A percentile compares a stretch with the other conserved stretches of the same genome.
These are phyloP conservation scores for Lactarius hatsudake DNA, from an alignment of 768 basidiomycete species.

Conservation along the genomic window DNA sequence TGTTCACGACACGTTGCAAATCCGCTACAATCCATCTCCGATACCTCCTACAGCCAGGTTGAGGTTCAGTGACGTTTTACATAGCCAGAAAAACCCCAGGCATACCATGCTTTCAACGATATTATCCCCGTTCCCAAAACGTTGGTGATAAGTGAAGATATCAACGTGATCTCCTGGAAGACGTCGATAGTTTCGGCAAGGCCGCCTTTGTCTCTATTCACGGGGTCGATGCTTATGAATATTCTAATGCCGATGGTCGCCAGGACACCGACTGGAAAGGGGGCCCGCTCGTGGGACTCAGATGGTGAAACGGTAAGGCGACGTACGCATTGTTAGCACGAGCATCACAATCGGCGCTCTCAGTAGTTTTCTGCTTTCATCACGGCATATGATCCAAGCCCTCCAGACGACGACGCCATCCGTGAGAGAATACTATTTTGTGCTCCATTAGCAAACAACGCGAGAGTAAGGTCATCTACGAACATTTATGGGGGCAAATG, in stretches of 20 bases:
- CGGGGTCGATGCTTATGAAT: background rate
- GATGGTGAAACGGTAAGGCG: no score
- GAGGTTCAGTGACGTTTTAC: background rate
- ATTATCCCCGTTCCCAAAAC: background rate
- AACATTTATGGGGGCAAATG: background rate
- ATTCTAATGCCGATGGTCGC: background rate
- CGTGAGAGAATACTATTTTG: background rate
- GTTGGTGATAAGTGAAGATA: constrained; percentile 4
- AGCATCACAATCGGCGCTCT: background rate
- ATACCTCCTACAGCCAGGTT: background rate
- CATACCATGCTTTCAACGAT: constrained; percentile 1
- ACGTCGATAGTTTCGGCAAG: background rate
- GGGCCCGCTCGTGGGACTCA: background rate
- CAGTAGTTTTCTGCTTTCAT: background rate
- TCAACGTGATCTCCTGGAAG: background rate
- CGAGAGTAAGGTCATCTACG: background rate
- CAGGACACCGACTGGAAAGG: background rate
- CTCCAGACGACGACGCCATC: constrained; percentile 3
- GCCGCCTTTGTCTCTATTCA: background rate
- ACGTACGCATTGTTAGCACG: background rate
- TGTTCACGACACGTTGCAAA: background rate
- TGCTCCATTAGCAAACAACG: background rate
- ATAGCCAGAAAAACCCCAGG: background rate
- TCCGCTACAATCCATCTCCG: background rate
- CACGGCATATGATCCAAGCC: constrained; percentile 2